Evolutionary conservation across 148 eudicot species (phyloP).

Genomic region (Chenopodium berlandieri): DNA sequence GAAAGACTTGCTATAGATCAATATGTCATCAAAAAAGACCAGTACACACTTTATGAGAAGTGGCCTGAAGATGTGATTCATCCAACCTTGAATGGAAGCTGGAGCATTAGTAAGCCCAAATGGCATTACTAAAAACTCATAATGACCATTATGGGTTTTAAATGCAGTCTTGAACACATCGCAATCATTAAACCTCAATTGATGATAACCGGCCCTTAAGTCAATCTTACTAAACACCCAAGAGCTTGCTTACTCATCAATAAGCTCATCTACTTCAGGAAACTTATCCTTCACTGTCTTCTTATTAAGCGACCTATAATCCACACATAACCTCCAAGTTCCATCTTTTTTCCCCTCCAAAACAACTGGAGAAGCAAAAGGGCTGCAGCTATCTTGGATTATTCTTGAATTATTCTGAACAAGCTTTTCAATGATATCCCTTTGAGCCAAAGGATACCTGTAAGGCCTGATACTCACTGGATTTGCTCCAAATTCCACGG

Average conservation of each 20-base stretch:
- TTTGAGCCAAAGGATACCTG: not conserved
- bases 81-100: not conserved
- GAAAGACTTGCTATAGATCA: not conserved
- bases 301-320: not conserved
- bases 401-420: not conserved
- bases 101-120: constrained; percentile 1
- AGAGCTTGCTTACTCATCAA: not conserved
- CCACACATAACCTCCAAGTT: not conserved
- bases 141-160: not conserved
- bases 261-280: not conserved
- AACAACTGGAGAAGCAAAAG: not conserved
- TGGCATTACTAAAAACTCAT: not conserved
- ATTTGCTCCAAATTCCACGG: too few relatives aligned
- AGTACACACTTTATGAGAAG: not conserved
- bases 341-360: constrained; percentile 1
- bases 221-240: not conserved
- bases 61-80: not conserved
- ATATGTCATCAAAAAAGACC: not conserved
- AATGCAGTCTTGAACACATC: not conserved
- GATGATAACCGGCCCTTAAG: not conserved
- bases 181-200: not conserved
- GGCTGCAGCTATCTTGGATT: not conserved
- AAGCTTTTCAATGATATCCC: not conserved
- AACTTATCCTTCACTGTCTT: not conserved
- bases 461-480: not conserved